Base-by-base conservation (phyloP, 139 green algal species). In the Yamagishiella unicocca region DNA sequence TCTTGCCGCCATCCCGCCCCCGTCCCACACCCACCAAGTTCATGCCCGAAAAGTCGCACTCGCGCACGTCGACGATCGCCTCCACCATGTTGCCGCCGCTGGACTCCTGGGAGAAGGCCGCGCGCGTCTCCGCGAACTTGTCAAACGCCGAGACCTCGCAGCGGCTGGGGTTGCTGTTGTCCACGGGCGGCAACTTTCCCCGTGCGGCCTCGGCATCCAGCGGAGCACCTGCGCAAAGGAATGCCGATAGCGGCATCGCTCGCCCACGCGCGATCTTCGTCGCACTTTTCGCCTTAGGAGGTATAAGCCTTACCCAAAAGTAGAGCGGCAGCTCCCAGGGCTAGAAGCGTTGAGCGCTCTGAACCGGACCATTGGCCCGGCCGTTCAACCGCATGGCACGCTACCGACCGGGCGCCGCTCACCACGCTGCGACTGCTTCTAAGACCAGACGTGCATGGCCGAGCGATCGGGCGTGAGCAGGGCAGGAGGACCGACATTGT, bases 101-200 rank as follows among this genome's bases (percentile, higher is more conserved):
- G 0, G 87, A 85, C 38, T 95, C 90, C 76, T 92, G 61, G 25
- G 25, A 78, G 68, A 89, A 68, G 21, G 66, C 43, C 21, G 71
- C 85, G 53, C 85, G 61, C 40, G 68, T 89, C 29, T 90, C 90
- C 45, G 92, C 92, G 88, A 95, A 95, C 71, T 93, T 94, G 71
- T 95, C 92, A 14, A 95, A 84, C 0, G 88, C 87, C 4, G 37
- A n/a, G 2, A 95, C 38, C 1, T 62, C 35, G 58, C 92, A 95
- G 35, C 92, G 86, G 4, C 38, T 82, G 2, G 81, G 38, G 61
- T 84, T 64, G 66, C 53, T 71, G 29, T 19, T 37, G 40, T 89
- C 80, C 29, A 85, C 75, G n/a, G 79, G 79, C 42, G 89, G 89
- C 38, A 88, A 64, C 72, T 73, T 80, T 9, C 85, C 58, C 1